Percentiles rank a stretch among this genome's conserved stretches.
Evolutionary conservation across 129 eudicot genomes (phyloP).

Genomic region (Helichrysum umbraculigerum): DNA sequence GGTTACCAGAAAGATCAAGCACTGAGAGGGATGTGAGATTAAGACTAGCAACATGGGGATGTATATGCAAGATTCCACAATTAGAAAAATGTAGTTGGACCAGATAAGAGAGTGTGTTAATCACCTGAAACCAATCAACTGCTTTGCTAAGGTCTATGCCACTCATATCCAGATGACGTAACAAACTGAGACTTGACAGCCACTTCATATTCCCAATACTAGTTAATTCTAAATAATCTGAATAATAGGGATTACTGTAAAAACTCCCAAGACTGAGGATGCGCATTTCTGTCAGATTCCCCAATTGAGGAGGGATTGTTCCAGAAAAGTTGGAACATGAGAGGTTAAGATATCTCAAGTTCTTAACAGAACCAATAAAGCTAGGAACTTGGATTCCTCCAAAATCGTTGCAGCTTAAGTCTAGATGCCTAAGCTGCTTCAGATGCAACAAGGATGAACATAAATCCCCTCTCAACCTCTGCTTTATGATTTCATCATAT

Average conservation of each 20-base stretch:
- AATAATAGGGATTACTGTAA: background rate
- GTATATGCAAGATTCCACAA: background rate
- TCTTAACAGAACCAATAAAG: constrained; percentile 32
- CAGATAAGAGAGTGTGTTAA: no score
- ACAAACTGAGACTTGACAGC: background rate
- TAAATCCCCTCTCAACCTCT: constrained; percentile 20
- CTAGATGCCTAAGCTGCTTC: constrained; percentile 30
- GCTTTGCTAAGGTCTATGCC: constrained; percentile 1
- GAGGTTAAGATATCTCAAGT: constrained; percentile 33
- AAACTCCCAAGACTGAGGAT: constrained; percentile 22
- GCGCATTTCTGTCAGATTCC: constrained; percentile 31
- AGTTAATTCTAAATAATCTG: background rate
- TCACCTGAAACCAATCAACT: no score
- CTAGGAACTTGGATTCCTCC: constrained; percentile 20
- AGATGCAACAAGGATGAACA: constrained; percentile 29
- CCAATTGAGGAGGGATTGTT: constrained; percentile 27
- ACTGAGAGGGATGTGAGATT: background rate
- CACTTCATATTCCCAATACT: background rate
- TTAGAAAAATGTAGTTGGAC: no score
- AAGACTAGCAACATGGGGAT: constrained; percentile 1
- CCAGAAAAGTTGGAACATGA: constrained; percentile 26
- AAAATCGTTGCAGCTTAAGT: constrained; percentile 31
- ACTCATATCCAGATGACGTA: constrained; percentile 5
- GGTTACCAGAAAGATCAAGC: constrained; percentile 1
- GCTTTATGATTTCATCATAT: background rate